A percentile compares a stretch with the other conserved stretches of the same genome.
These are phyloP conservation scores for Fistulinella cinereoalba DNA, from an alignment of 1,284 basidiomycete species.

Conservation along the genomic window DNA sequence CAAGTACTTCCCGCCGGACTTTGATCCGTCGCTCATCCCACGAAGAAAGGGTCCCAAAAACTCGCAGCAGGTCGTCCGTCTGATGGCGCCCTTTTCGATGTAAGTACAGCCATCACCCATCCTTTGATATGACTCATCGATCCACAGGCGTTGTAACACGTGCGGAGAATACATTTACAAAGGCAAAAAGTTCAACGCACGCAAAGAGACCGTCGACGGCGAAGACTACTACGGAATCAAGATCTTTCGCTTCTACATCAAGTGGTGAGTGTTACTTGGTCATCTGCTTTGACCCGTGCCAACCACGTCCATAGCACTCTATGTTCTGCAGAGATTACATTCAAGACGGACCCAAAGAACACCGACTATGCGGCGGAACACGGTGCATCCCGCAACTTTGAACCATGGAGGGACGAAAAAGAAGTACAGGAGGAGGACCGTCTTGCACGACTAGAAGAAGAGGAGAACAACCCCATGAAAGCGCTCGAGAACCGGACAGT, in stretches of 20 bases:
- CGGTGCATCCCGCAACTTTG: constrained; percentile 92
- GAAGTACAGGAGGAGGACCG: constrained; percentile 74
- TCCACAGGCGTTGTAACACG: constrained; percentile 80
- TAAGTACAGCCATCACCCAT: constrained; percentile 32
- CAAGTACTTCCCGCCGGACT: constrained; percentile 93
- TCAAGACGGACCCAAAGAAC: constrained; percentile 99
- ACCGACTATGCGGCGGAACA: constrained; percentile 93
- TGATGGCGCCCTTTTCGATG: constrained; percentile 99
- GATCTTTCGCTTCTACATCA: constrained; percentile 85
- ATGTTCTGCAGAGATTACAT: constrained; percentile 97
- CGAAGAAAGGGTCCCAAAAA: constrained; percentile 87
- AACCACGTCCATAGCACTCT: constrained; percentile 57
- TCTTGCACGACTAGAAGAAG: constrained; percentile 76
- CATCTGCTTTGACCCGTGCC: neutral
- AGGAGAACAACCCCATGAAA: constrained; percentile 97
- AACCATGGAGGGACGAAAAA: constrained; percentile 83
- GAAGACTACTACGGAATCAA: constrained; percentile 99
- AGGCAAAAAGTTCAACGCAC: constrained; percentile 99
- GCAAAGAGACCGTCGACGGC: constrained; percentile 96
- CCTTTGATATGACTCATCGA: constrained; percentile 3
- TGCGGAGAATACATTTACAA: constrained; percentile 99
- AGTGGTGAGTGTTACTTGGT: constrained; percentile 52
- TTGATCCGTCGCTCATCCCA: constrained; percentile 96
- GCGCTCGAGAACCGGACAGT: constrained; percentile 89
- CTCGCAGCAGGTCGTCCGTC: constrained; percentile 92